Evolutionary conservation across 1,284 basidiomycete genomes (phyloP).

Genomic region (Coriolopsis trogii): DNA sequence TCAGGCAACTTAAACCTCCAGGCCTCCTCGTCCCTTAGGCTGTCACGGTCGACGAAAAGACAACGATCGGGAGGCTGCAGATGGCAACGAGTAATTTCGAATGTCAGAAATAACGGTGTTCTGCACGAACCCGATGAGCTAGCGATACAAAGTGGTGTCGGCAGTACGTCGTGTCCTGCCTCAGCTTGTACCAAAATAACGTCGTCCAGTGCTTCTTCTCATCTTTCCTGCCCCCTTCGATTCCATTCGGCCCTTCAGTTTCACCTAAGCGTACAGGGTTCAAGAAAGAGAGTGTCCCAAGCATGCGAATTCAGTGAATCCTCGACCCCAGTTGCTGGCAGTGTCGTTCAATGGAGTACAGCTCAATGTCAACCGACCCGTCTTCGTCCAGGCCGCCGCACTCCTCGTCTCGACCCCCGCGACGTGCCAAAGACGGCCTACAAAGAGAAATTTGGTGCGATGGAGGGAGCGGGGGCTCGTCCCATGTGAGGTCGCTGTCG

Average conservation of each 20-base stretch:
- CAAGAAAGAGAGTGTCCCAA: no score
- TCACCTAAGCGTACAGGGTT: no score
- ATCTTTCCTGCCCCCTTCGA: background rate
- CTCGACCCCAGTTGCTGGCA: conserved; percentile 35
- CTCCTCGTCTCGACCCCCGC: background rate
- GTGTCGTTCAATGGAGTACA: conserved; percentile 34
- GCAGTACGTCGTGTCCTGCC: background rate
- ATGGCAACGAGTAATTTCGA: background rate
- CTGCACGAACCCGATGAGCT: conserved; percentile 11
- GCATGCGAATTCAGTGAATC: conserved; percentile 15
- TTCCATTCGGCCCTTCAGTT: no score
- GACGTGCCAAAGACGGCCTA: conserved; percentile 12
- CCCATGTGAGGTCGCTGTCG: conserved; percentile 20
- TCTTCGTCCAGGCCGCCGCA: background rate
- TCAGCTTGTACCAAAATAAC: conserved; percentile 19
- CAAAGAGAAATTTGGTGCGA: background rate
- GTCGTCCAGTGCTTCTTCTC: conserved; percentile 1
- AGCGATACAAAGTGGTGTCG: conserved; percentile 16
- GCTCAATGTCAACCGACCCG: conserved; percentile 28
- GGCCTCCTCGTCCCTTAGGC: no score
- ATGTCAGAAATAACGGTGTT: background rate
- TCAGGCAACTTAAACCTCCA: no score
- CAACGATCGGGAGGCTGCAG: no score
- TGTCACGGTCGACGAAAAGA: background rate
- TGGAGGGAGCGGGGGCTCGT: conserved; percentile 10